These are phyloP conservation scores for Ajuga reptans DNA, from an alignment of 305 asterid species.

Conservation along the genomic window DNA sequence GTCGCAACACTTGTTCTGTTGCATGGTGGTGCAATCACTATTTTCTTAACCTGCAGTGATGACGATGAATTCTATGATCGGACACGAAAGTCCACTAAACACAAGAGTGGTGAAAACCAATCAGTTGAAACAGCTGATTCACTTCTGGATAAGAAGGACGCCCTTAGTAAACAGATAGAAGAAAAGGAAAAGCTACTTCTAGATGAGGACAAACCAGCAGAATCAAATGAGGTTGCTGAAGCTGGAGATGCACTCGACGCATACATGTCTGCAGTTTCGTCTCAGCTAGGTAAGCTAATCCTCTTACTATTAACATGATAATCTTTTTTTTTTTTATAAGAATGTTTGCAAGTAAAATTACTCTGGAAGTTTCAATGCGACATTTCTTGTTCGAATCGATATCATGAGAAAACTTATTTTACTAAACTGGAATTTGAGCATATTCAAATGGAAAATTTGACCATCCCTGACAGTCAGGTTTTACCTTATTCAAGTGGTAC, in stretches of 20 bases:
- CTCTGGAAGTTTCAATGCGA: background rate
- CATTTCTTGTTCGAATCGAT: background rate
- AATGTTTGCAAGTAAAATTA: background rate
- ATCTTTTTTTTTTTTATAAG: background rate
- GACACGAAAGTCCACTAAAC: constrained; percentile 54
- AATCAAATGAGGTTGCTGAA: constrained; percentile 39
- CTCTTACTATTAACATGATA: constrained; percentile 7
- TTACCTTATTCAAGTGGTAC: background rate
- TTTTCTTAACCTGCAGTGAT: constrained; percentile 46
- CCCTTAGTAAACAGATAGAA: constrained; percentile 52
- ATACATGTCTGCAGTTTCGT: constrained; percentile 82
- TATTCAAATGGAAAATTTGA: constrained; percentile 6
- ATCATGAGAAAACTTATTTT: background rate
- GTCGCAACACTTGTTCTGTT: background rate
- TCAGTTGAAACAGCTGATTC: constrained; percentile 93
- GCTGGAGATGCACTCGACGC: constrained; percentile 94
- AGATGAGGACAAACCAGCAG: constrained; percentile 41
- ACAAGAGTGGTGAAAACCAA: constrained; percentile 52
- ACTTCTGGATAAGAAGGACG: constrained; percentile 86
- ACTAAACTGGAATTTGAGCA: constrained; percentile 8
- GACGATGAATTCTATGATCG: constrained; percentile 96
- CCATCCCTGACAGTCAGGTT: background rate
- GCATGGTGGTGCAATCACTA: constrained; percentile 21
- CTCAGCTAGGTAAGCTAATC: constrained; percentile 67
- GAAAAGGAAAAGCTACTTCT: constrained; percentile 48